Evolutionary conservation across 2,329 filamentous ascomycete species (phyloP), one percentile per base, ranked within the genome.

Genomic region (Aspergillus chevalieri): DNA sequence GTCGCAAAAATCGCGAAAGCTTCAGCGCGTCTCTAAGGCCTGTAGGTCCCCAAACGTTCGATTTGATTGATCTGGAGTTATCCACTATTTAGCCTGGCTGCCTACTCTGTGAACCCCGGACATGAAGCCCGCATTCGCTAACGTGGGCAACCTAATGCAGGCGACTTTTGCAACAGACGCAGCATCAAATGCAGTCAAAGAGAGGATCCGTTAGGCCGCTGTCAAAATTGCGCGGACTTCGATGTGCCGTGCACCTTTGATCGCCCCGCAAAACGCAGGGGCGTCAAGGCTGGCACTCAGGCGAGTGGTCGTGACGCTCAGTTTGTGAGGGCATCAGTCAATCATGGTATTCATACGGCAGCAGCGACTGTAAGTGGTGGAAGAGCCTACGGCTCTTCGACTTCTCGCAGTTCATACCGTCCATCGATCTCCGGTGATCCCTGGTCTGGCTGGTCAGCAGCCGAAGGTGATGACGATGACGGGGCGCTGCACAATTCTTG

Each of bases 151-250:
- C 14, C 8, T 3, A 9, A 33, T 33, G 28, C 43, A 64, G 61
- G 72, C 59, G 77, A 80, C 59, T 74, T 76, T 58, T 80, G 78
- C 60, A 74, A 79, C 58, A 60, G 68, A 49, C 66, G 74, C 36
- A 74, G 71, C 56, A 76, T 77, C 17, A 67, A 72, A 48, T 78
- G 75, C 55, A 64, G 64, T 42, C 65, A 63, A 14, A 67, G 63
- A 48, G 58, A 58, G 5, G 66, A 69, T 41, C 43, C 52, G 64
- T 69, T 56, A 52, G 59, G 61, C 24, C 63, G 68, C 47, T 78
- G 77, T 58, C 73, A 77, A 59, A 79, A 76, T 47, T 78, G 76
- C 60, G 63, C 65, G 22, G 74, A 78, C 52, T 79, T 78, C 57
- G 71, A 67, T 45, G 69, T 76, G 43, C 58, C 65, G 14, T 79